phyloP scores from a whole-genome alignment of 2,329 filamentous ascomycete species.

The Fusarium sp. region DNA sequence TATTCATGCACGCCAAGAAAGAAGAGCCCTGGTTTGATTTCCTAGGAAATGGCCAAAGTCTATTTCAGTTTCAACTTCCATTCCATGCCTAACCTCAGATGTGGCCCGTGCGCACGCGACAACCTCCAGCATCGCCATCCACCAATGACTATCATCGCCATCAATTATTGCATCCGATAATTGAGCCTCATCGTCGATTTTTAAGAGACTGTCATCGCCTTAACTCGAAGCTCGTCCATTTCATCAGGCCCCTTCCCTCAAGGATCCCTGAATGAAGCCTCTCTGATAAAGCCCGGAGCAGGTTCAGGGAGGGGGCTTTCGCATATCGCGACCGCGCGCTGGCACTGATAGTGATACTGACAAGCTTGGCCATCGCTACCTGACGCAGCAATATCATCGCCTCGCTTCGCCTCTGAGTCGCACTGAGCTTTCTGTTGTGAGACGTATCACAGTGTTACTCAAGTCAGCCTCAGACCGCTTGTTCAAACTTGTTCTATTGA shows the following conservation, averaged over 20 bases:
- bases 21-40: neutral
- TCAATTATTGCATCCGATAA: conserved; percentile 14
- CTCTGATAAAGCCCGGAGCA: conserved; percentile 37
- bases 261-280: conserved; percentile 43
- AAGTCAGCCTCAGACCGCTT: conserved; percentile 31
- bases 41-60: conserved; percentile 22
- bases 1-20: conserved; percentile 9
- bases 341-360: conserved; percentile 34
- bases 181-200: conserved; percentile 24
- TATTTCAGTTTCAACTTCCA: conserved; percentile 36
- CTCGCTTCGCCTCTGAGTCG: conserved; percentile 18
- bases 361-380: conserved; percentile 31
- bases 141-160: conserved; percentile 41
- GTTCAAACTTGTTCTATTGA: conserved; percentile 24
- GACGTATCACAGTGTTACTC: conserved; percentile 40
- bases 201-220: conserved; percentile 4
- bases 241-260: conserved; percentile 20
- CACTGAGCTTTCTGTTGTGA: conserved; percentile 27
- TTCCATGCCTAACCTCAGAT: conserved; percentile 8
- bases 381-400: conserved; percentile 3
- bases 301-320: conserved; percentile 47
- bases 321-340: conserved; percentile 41
- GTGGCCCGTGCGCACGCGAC: conserved; percentile 44
- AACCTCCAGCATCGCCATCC: conserved; percentile 39
- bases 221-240: neutral